Base-by-base conservation (phyloP, 2,329 filamentous ascomycete species). In the Emmonsiellopsis sp. region DNA sequence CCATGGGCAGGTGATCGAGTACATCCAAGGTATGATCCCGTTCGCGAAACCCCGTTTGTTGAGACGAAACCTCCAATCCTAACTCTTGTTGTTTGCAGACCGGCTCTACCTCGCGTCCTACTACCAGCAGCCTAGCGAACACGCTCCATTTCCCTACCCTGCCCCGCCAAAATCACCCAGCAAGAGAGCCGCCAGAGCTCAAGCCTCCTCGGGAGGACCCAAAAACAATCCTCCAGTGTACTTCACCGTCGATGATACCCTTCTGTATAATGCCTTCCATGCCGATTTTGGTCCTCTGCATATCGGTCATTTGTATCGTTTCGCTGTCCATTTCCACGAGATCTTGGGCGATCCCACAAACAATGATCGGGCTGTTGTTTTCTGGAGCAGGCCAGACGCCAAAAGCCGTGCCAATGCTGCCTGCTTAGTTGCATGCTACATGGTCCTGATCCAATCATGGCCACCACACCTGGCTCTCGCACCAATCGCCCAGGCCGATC, bases 371-470 rank as follows among this genome's bases (percentile, higher is more conserved):
- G 86, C 89, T 1, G 89, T 98, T 54, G 92, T 97, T 7, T 96
- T 98, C 72, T 98, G 90, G 86, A 96, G 91, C 72, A 85, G 84
- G 62, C 86, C 91, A 5, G 91, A 98, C 72, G 85, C 92, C 34
- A 84, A 90, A 67, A 96, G 91, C 87, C 81, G 68, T 50, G 93
- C 67, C 60, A 98, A 98, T 71, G 90, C 93, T 47, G 90, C 93
- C 32, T 96, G 91, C 68, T 81, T 98, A 65, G 82, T 98, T 45
- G 92, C 93, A 52, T 95, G 90, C 75, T 98, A 98, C 75, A 97
- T 98, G 91, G 91, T 98, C 43, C 75, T 98, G 59, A 95, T 98
- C 62, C 93, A 98, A 74, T 88, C 88, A 42, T 98, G 93, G 93
- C 88, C 93, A 46, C 93, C 93, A 51, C 93, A 98, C 75, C 77